These are phyloP conservation scores for Annulohypoxylon truncatum DNA, from an alignment of 2,329 filamentous ascomycete genomes.

Conservation along the genomic window DNA sequence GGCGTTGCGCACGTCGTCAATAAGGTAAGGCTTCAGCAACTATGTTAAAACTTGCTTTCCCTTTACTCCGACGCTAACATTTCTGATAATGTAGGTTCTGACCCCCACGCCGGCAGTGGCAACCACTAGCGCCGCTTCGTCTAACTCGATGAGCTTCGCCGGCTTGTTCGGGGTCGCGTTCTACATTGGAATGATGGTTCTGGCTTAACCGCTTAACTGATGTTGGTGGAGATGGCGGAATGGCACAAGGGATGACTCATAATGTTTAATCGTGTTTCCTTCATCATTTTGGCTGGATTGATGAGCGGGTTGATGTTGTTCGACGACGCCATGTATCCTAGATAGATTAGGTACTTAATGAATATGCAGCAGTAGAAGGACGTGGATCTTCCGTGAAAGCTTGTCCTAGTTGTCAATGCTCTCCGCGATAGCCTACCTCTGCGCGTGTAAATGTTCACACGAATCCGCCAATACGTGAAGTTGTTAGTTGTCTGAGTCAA, in stretches of 20 bases:
- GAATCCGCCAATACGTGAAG: neutral
- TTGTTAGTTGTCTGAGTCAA: neutral
- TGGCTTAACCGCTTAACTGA: neutral
- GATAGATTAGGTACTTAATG: neutral
- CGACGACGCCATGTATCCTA: neutral
- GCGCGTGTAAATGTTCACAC: neutral
- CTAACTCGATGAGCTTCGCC: neutral
- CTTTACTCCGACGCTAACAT: neutral
- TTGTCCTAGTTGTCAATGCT: neutral
- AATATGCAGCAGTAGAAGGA: neutral
- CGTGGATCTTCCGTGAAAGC: neutral
- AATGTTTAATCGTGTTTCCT: slow-evolving; percentile 8
- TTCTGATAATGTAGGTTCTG: slow-evolving; percentile 7
- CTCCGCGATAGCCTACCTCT: neutral
- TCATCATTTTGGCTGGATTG: slow-evolving; percentile 1
- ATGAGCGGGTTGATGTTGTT: neutral
- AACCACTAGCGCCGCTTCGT: slow-evolving; percentile 1
- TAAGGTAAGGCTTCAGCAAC: slow-evolving; percentile 28
- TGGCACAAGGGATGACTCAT: neutral
- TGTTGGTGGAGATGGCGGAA: neutral
- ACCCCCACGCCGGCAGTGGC: slow-evolving; percentile 11
- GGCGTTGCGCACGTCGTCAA: slow-evolving; percentile 44
- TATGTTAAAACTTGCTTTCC: neutral
- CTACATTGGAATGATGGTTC: slow-evolving; percentile 13
- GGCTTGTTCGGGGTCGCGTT: slow-evolving; percentile 4